These are phyloP conservation scores for Drechslera avenae DNA, from an alignment of 2,329 filamentous ascomycete species.

Conservation along the genomic window DNA sequence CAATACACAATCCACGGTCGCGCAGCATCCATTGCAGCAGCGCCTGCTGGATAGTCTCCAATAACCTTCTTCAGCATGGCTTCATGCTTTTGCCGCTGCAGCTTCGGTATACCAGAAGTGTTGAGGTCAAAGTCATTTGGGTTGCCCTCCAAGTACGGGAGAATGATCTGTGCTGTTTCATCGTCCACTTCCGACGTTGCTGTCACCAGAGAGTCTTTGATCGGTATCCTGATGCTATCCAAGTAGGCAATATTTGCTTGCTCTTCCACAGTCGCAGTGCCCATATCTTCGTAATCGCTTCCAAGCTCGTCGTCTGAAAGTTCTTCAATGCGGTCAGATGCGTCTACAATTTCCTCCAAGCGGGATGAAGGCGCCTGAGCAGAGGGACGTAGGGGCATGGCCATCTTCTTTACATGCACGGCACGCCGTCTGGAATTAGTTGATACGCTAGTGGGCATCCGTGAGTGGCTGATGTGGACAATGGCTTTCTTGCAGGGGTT, in stretches of 20 bases:
- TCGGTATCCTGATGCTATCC: slow-evolving; percentile 53
- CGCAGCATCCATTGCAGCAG: slow-evolving; percentile 79
- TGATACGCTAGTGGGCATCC: slow-evolving; percentile 19
- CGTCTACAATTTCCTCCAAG: slow-evolving; percentile 34
- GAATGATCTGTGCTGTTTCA: slow-evolving; percentile 69
- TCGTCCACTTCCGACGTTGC: slow-evolving; percentile 71
- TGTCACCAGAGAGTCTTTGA: slow-evolving; percentile 70
- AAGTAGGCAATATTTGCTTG: slow-evolving; percentile 37
- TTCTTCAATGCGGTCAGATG: slow-evolving; percentile 41
- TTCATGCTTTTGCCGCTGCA: slow-evolving; percentile 68
- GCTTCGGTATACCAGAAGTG: slow-evolving; percentile 71
- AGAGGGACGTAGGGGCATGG: slow-evolving; percentile 26
- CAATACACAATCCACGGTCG: slow-evolving; percentile 96
- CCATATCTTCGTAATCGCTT: slow-evolving; percentile 47
- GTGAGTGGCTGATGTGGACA: slow-evolving; percentile 32
- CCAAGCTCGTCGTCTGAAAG: slow-evolving; percentile 39
- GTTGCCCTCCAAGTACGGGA: slow-evolving; percentile 68
- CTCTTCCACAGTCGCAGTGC: slow-evolving; percentile 33
- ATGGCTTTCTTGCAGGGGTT: slow-evolving; percentile 23
- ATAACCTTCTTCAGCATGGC: slow-evolving; percentile 64
- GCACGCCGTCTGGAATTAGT: slow-evolving; percentile 1
- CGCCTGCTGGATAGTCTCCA: slow-evolving; percentile 68
- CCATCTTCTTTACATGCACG: slow-evolving; percentile 30
- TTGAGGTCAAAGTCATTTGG: slow-evolving; percentile 65
- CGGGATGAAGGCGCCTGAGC: slow-evolving; percentile 29